phyloP scores from a whole-genome alignment of 1,139 yeast species.

The Hyphopichia burtonii region DNA sequence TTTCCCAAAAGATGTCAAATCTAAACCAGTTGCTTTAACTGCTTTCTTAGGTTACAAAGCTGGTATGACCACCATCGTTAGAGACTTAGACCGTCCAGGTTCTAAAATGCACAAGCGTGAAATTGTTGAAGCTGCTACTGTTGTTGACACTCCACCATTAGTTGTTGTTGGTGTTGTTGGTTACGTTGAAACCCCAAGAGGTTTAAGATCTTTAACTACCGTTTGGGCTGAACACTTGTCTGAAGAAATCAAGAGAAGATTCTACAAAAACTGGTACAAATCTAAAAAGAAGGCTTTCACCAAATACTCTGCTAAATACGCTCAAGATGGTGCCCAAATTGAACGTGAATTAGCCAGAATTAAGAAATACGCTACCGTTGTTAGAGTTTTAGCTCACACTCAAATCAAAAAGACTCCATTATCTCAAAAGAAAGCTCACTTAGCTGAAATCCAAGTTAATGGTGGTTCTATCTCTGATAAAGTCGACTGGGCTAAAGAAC shows the following conservation, averaged over 20 bases:
- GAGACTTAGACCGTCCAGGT: constrained; percentile 99
- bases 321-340: constrained; percentile 83
- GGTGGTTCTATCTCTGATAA: constrained; percentile 98
- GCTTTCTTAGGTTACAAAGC: constrained; percentile 99
- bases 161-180: constrained; percentile 99
- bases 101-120: constrained; percentile 99
- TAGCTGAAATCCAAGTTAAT: constrained; percentile 99
- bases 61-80: constrained; percentile 99
- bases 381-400: constrained; percentile 99
- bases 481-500: constrained; percentile 98
- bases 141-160: constrained; percentile 98
- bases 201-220: constrained; percentile 98
- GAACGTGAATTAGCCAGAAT: constrained; percentile 98
- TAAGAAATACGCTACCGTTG: constrained; percentile 96
- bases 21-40: constrained; percentile 98
- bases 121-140: constrained; percentile 98
- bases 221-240: constrained; percentile 99
- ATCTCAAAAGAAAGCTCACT: constrained; percentile 98
- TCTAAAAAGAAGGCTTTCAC: constrained; percentile 99
- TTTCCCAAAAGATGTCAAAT: constrained; percentile 98
- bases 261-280: constrained; percentile 99
- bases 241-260: constrained; percentile 99
- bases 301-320: constrained; percentile 99
- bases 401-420: constrained; percentile 99
- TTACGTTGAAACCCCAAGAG: constrained; percentile 99